A percentile compares a stretch with the other conserved stretches of the same genome.
Evolutionary conservation across 1,284 basidiomycete species (phyloP).

Genomic region (Butyriboletus appendiculatus): DNA sequence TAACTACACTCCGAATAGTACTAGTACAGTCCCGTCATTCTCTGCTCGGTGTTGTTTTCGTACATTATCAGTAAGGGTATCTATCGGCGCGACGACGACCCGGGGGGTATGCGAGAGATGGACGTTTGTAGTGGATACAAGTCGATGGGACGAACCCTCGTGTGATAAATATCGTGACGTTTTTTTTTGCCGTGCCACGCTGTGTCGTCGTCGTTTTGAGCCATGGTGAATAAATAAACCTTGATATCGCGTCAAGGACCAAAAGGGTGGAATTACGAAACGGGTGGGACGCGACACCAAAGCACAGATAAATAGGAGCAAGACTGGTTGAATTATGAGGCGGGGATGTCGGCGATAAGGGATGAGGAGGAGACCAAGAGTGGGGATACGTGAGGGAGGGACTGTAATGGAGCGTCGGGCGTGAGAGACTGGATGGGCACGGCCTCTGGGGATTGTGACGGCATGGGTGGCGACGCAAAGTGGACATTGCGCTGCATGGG

Average conservation of each 20-base stretch:
- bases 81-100: constrained; percentile 37
- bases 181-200: constrained; percentile 20
- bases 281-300: constrained; percentile 22
- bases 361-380: constrained; percentile 23
- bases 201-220: constrained; percentile 31
- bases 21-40: constrained; percentile 37
- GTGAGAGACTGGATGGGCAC: constrained; percentile 29
- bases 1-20: constrained; percentile 34
- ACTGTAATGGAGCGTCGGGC: constrained; percentile 23
- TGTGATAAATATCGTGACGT: constrained; percentile 34
- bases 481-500: constrained; percentile 29
- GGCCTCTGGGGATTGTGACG: constrained; percentile 23
- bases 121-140: constrained; percentile 34
- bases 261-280: constrained; percentile 10
- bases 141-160: constrained; percentile 17
- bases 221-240: constrained; percentile 32
- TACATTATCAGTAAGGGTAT: constrained; percentile 33
- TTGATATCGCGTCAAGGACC: constrained; percentile 21
- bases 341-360: constrained; percentile 20
- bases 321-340: constrained; percentile 22
- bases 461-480: constrained; percentile 36
- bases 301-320: constrained; percentile 35
- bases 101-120: constrained; percentile 22
- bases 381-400: constrained; percentile 29
- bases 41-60: constrained; percentile 29